Evolutionary conservation across 2,329 filamentous ascomycete species (phyloP), one percentile per base, ranked within the genome.

Genomic region (Coniochaeta sp.): DNA sequence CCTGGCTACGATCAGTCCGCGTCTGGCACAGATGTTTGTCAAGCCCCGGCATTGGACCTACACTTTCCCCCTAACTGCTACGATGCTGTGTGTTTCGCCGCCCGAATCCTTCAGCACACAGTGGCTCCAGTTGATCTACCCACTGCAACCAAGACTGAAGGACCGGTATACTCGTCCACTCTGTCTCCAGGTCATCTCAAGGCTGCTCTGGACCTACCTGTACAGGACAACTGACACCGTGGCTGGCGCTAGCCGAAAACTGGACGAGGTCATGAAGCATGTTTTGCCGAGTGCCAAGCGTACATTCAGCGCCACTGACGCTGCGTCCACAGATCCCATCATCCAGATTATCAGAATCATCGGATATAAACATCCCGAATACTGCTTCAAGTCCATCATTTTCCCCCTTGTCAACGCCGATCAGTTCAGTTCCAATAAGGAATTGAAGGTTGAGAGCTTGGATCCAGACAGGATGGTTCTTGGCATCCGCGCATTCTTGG

Each of bases 401-500:
- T 98, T 97, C 67, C 95, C 93, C 3, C 77, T 99, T 40, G 89
- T 99, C 70, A 96, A 96, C 70, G 91, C 92, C 1, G 93, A 97
- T 58, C 79, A 92, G n/a, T 95, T 97, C 70, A 81, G 84, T 31
- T 85, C 87, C 19, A 79, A 90, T 64, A 82, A 88, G 67, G 90
- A 96, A 52, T 77, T 95, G 47, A 92, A 86, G 69, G 89, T 97
- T 31, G 95, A 98, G 69, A 91, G 96, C 69, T 82, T 99, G 63
- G 95, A 99, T 63, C 95, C 96, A 0, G 96, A 99, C 70, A 89
- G 91, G 67, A 96, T 97, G 76, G 93, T 98, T n/a, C 90, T 99
- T 66, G 95, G 93, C 2, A 99, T 99, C 64, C 86, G 92, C 64
- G 90, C 95, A 3, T 99, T 98, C 71, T 80, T 99, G 31, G 90